Conservation (phyloP, 768 basidiomycete genomes). For the Flagelloscypha sp. region DNA sequence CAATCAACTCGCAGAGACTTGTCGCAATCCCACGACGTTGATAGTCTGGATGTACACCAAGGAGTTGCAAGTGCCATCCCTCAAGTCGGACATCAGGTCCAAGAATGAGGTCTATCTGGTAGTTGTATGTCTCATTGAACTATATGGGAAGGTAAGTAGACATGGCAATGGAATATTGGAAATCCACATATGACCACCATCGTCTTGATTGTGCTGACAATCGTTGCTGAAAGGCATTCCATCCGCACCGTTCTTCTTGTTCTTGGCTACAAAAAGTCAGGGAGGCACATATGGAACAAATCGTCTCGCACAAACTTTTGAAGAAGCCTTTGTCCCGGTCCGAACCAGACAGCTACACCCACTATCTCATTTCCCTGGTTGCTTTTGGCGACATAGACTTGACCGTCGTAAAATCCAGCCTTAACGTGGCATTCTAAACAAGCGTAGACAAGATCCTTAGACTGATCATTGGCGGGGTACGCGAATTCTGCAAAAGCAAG, state of each 20-base stretch:
- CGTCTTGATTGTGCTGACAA: slow-evolving; percentile 7
- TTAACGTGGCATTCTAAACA: too few relatives aligned
- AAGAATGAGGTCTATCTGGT: slow-evolving; percentile 2
- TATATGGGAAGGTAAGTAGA: neutral
- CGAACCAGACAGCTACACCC: slow-evolving; percentile 12
- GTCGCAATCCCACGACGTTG: slow-evolving; percentile 10
- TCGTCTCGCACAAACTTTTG: too few relatives aligned
- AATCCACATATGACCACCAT: slow-evolving; percentile 11
- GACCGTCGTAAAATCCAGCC: slow-evolving; percentile 7
- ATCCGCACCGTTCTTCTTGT: too few relatives aligned
- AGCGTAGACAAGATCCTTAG: too few relatives aligned
- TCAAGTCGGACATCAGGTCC: slow-evolving; percentile 6
- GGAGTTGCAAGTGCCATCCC: slow-evolving; percentile 10
- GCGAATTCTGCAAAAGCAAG: too few relatives aligned
- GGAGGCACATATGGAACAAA: too few relatives aligned
- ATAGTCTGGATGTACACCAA: slow-evolving; percentile 9
- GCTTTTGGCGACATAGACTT: slow-evolving; percentile 12
- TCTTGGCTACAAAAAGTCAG: too few relatives aligned
- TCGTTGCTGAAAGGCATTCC: slow-evolving; percentile 1
- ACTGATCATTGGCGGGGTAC: too few relatives aligned
- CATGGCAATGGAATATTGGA: neutral
- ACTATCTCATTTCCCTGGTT: slow-evolving; percentile 6
- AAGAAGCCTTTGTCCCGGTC: slow-evolving; percentile 7
- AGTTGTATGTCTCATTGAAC: slow-evolving; percentile 4
- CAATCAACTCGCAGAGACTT: slow-evolving; percentile 9